Evolutionary conservation across 2,329 filamentous ascomycete genomes (phyloP), one percentile per base, ranked within the genome.

Genomic region (Talaromyces sp.): DNA sequence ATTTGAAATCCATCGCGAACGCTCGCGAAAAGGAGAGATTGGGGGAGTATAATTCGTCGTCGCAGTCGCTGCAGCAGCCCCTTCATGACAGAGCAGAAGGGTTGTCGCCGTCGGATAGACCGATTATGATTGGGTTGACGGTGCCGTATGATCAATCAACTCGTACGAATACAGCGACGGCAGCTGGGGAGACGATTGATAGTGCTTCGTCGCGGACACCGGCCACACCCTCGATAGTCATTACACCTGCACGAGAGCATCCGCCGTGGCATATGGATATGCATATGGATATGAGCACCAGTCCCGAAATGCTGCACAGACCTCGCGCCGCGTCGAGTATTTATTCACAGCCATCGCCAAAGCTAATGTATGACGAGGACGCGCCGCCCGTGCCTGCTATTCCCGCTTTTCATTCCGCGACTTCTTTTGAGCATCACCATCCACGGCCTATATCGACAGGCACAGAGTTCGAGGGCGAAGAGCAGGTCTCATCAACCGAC

Each of bases 101-200:
- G 7, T 67, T 81, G 6, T 83, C 81, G 3, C 80, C 80, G 2
- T 80, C 78, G 1, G 79, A 81, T 66, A 71, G 79, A 13, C 76
- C 79, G 13, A 79, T 83, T 16, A 74, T 81, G 66, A 83, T 83
- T 62, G 81, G 81, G 11, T 73, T 82, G 10, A 76, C 74, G 4
- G 72, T 83, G 19, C 77, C 80, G 35, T 71, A 70, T 50, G 67
- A 75, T 49, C 74, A 78, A 57, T 52, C 62, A 19, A 33, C 35
- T 63, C 69, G 19, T 19, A n/a, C n/a, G 2, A 16, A 43, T 31
- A 24, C 22, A 43, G 10, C 37, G 1, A 9, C 54, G 8, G 19
- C 22, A 6, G 39, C 10, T 24, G 66, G 68, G 0, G 67, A 71
- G 24, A 68, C 66, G 45, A 63, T 60, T 41, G 66, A 62, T 35